A percentile compares a stretch with the other conserved stretches of the same genome.
These are phyloP conservation scores for Flaveria robusta DNA, from an alignment of 129 eudicot genomes.

Conservation along the genomic window DNA sequence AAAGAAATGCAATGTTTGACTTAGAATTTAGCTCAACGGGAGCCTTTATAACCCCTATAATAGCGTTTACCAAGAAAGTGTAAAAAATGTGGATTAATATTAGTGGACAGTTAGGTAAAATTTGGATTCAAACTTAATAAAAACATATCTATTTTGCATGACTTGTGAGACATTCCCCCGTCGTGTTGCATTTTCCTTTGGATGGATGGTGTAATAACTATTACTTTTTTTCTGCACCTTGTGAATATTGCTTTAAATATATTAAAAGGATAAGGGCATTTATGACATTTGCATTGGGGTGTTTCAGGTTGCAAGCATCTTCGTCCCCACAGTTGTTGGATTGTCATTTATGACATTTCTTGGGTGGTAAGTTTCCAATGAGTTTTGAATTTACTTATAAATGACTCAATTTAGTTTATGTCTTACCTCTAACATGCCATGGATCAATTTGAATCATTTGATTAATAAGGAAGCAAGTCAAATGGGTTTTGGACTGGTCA, in stretches of 20 bases:
- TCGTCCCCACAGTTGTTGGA: slow-evolving; percentile 80
- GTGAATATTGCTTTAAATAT: not conserved
- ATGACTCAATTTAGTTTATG: not conserved
- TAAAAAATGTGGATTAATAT: not conserved
- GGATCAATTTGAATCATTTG: not conserved
- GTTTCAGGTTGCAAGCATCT: slow-evolving; percentile 89
- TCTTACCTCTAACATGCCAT: not conserved
- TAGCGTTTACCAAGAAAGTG: not conserved
- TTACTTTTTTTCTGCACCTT: not conserved
- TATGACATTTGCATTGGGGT: slow-evolving; percentile 14
- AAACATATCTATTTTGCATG: not conserved
- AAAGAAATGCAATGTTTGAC: not conserved
- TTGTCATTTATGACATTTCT: slow-evolving; percentile 68
- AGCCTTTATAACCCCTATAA: not conserved
- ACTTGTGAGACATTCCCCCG: not conserved
- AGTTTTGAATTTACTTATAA: slow-evolving; percentile 3
- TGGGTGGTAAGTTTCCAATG: slow-evolving; percentile 67
- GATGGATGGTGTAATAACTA: not conserved
- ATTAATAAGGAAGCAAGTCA: not conserved
- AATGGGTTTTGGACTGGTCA: not conserved
- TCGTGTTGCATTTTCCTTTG: slow-evolving; percentile 1
- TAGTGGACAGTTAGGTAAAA: not conserved
- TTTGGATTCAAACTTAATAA: not conserved
- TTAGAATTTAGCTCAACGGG: not conserved
- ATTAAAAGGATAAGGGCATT: not conserved